A percentile compares a stretch with the other conserved stretches of the same genome.
Conservation (phyloP, 2,329 filamentous ascomycete genomes). For the Colletotrichum noveboracense region DNA sequence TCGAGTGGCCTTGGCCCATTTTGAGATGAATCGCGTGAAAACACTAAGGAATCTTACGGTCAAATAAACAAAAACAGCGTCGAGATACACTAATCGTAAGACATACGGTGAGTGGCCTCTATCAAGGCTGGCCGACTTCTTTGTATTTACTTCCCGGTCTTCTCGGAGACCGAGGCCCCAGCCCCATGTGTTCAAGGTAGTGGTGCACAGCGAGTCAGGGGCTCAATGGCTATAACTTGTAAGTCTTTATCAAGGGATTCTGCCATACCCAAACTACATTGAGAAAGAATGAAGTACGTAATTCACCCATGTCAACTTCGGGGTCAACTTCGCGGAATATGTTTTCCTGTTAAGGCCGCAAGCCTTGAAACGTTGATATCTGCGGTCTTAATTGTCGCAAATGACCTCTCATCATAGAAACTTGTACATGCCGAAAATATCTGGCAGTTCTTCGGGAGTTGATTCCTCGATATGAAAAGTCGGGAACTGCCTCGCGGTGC, state of each 20-base stretch:
- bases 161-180: background rate
- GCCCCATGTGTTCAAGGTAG: background rate
- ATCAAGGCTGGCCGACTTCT: background rate
- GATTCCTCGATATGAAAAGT: background rate
- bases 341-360: background rate
- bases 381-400: background rate
- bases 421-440: background rate
- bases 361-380: background rate
- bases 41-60: background rate
- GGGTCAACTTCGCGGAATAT: background rate
- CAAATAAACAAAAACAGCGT: background rate
- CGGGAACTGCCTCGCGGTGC: background rate
- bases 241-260: background rate
- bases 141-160: background rate
- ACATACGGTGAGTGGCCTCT: background rate
- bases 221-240: background rate
- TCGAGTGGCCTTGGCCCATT: slow-evolving; percentile 28
- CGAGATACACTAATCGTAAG: background rate
- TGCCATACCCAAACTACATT: background rate
- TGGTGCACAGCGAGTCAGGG: background rate
- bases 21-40: background rate
- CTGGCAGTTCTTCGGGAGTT: background rate
- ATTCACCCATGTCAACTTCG: background rate
- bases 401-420: background rate
- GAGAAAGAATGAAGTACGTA: background rate